phyloP scores from a whole-genome alignment of 2,329 filamentous ascomycete genomes.

The Incumbomyces lentus region DNA sequence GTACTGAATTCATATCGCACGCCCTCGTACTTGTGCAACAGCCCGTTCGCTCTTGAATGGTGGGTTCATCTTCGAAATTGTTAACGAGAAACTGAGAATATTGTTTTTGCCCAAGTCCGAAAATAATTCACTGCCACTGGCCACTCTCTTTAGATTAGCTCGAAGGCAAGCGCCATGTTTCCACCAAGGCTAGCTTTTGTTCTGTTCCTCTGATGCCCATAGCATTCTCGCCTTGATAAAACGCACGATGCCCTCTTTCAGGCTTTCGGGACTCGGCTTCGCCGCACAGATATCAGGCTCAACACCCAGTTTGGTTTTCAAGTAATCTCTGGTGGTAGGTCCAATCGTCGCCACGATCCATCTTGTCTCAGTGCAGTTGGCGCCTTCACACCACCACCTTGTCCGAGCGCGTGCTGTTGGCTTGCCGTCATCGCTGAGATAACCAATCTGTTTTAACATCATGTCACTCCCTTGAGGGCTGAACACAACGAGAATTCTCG shows the following conservation, averaged over 20 bases:
- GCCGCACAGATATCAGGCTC: conserved; percentile 55
- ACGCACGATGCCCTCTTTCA: conserved; percentile 55
- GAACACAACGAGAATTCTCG: conserved; percentile 39
- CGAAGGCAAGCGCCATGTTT: too few species aligned
- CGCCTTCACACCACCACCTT: conserved; percentile 17
- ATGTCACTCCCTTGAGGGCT: conserved; percentile 53
- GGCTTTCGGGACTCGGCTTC: conserved; percentile 70
- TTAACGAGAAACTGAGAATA: too few species aligned
- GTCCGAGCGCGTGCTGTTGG: conserved; percentile 19
- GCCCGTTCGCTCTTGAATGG: too few species aligned
- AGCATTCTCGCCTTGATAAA: conserved; percentile 29
- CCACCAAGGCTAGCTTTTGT: background rate
- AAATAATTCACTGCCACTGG: too few species aligned
- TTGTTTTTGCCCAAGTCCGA: too few species aligned
- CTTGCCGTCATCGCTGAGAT: conserved; percentile 34
- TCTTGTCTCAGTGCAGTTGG: conserved; percentile 12
- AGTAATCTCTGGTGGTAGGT: conserved; percentile 73
- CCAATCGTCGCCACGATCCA: conserved; percentile 79
- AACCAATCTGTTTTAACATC: conserved; percentile 45
- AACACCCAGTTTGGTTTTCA: conserved; percentile 39
- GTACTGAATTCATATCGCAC: too few species aligned
- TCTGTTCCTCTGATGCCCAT: background rate
- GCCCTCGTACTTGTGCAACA: too few species aligned
- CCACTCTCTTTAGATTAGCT: too few species aligned
- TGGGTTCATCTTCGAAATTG: too few species aligned